Evolutionary conservation across 2,329 filamentous ascomycete genomes (phyloP).

Genomic region (Fusarium sp.): DNA sequence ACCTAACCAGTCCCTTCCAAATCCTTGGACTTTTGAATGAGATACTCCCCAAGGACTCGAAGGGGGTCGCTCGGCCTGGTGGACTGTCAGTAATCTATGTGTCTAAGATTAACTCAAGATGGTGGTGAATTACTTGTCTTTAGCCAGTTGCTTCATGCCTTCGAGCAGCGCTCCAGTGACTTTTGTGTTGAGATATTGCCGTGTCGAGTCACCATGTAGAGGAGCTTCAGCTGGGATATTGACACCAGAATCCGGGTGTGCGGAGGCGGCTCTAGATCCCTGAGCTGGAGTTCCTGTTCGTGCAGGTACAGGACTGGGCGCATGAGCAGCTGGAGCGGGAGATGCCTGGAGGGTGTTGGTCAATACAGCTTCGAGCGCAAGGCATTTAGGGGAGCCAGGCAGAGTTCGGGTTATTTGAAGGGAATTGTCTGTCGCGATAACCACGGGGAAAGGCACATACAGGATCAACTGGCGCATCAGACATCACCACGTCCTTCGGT

Average conservation of each 20-base stretch:
- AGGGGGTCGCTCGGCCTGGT: constrained; percentile 73
- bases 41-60: constrained; percentile 74
- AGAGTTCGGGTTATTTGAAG: neutral
- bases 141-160: constrained; percentile 78
- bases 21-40: constrained; percentile 75
- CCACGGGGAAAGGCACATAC: constrained; percentile 43
- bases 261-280: constrained; percentile 66
- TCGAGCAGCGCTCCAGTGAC: constrained; percentile 76
- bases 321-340: constrained; percentile 51
- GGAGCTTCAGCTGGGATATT: constrained; percentile 70
- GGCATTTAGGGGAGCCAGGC: neutral
- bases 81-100: constrained; percentile 16
- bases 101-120: constrained; percentile 53
- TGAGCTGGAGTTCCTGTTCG: constrained; percentile 63
- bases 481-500: constrained; percentile 57
- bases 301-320: constrained; percentile 56
- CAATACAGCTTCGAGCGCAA: neutral
- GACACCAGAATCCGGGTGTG: constrained; percentile 64
- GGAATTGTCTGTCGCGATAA: neutral
- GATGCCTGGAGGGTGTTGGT: constrained; percentile 48
- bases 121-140: constrained; percentile 67
- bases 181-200: constrained; percentile 77
- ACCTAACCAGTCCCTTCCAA: constrained; percentile 58
- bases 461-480: constrained; percentile 55
- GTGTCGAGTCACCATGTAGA: constrained; percentile 73